Evolutionary conservation across 83 land plant genomes (phyloP), one percentile per base, ranked within the genome.

Genomic region (Picea mariana): DNA sequence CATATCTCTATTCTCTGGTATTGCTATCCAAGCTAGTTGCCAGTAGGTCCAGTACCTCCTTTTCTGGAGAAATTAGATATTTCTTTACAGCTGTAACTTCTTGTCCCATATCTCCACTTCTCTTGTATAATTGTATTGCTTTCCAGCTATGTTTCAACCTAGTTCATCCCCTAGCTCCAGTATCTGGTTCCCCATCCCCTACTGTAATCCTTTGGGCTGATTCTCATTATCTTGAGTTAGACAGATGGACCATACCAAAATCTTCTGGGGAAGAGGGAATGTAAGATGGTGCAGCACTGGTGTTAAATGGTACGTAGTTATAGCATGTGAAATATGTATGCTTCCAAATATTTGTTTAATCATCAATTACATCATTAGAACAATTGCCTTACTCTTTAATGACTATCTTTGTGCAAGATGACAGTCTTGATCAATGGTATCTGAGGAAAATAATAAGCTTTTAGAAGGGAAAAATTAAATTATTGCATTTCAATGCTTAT

Each of bases 311-410:
- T 23, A 73, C 12, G 21, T 9, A 42, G 5, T 40, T 12, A 9
- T 44, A 44, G 55, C 58, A n/a, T 47, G 58, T 47, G 44, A n/a
- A 1, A 23, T 52, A 44, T 42, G 9, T 73, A 4, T 9, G 21
- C 47, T 73, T 73, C 23, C 44, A 73, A 73, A 73, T 34, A 9
- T 73, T 73, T 73, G 52, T 73, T 55, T 73, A 21, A 73, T 73
- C 77, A 20, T 44, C 24, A 42, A 47, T 42, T 73, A 24, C 16
- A 44, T 9, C 6, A 9, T 44, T 44, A 42, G 6, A 6, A 44
- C 47, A 9, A 73, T 16, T 18, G 17, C 38, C 20, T 44, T 5
- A 73, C 13, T 47, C 55, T 73, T 73, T 2, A 9, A 44, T 21
- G 20, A 9, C 76, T 2, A 12, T 55, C 58, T 55, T 55, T 55